Conservation (phyloP, 75 land plant species). For the Selaginella tamariscina region DNA sequence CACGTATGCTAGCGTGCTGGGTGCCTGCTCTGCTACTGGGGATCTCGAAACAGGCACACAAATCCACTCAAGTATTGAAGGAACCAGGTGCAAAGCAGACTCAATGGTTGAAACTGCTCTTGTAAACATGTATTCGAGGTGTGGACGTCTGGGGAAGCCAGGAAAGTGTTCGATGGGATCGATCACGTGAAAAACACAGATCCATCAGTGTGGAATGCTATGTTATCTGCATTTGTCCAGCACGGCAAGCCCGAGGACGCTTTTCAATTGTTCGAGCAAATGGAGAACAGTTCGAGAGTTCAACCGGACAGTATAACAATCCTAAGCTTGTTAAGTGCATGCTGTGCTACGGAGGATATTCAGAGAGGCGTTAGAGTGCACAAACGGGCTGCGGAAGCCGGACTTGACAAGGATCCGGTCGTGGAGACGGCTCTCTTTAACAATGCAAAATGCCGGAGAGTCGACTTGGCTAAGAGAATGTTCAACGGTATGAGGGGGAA, state of each 20-base stretch:
- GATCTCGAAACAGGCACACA: conserved; percentile 42
- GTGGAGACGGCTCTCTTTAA: not conserved
- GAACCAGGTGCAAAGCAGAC: conserved; percentile 22
- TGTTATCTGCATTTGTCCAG: conserved; percentile 56
- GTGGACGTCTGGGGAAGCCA: conserved; percentile 46
- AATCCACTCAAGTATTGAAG: conserved; percentile 40
- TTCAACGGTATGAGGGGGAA: not conserved
- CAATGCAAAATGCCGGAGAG: not conserved
- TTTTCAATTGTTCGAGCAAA: conserved; percentile 29
- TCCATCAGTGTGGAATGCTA: conserved; percentile 34
- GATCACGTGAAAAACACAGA: conserved; percentile 38
- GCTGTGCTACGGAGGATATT: conserved; percentile 13
- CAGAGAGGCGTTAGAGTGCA: not conserved
- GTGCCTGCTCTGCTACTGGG: conserved; percentile 5
- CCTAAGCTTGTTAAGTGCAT: conserved; percentile 40
- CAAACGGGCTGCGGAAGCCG: not conserved
- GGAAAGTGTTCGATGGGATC: conserved; percentile 26
- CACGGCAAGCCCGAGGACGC: conserved; percentile 47
- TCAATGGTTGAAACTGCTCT: conserved; percentile 36
- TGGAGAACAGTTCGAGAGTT: conserved; percentile 26
- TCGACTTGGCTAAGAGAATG: not conserved
- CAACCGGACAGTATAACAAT: conserved; percentile 41
- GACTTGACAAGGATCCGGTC: not conserved
- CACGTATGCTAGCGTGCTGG: not conserved
- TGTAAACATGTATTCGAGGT: conserved; percentile 54